Conservation (phyloP, 306 rosid genomes). For the Abrus precatorius region DNA sequence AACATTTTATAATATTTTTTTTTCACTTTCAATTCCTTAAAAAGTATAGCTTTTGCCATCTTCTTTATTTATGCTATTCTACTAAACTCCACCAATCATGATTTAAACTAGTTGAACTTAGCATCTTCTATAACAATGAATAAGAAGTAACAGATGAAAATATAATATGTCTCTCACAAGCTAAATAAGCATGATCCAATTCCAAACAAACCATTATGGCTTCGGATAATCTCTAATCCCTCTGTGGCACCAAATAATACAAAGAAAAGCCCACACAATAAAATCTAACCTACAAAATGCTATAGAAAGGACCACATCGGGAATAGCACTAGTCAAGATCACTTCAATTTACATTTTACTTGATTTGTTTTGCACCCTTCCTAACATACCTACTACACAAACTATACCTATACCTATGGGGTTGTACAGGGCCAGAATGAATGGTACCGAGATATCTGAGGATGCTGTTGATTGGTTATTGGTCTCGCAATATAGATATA, state of each 20-base stretch:
- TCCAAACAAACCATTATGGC: conserved; percentile 40
- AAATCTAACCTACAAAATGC: conserved; percentile 44
- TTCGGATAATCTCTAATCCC: conserved; percentile 35
- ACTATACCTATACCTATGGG: conserved; percentile 74
- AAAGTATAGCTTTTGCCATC: no score
- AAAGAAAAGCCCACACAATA: conserved; percentile 44
- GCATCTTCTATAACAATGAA: conserved; percentile 21
- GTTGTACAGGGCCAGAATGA: conserved; percentile 59
- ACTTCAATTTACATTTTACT: conserved; percentile 54
- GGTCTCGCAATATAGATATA: conserved; percentile 43
- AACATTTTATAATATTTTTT: no score
- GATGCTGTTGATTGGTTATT: conserved; percentile 43
- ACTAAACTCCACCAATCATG: not conserved
- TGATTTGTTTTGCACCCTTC: conserved; percentile 62
- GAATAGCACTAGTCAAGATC: conserved; percentile 38
- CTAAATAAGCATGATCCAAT: conserved; percentile 46
- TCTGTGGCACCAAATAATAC: conserved; percentile 44
- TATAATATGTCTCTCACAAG: conserved; percentile 40
- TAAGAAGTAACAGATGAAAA: not conserved
- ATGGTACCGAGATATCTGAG: conserved; percentile 49
- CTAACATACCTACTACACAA: conserved; percentile 65
- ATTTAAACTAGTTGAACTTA: not conserved
- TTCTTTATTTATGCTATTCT: not conserved
- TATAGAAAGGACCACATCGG: conserved; percentile 28
- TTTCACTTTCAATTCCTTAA: no score